Evolutionary conservation across 2,329 filamentous ascomycete species (phyloP).

Genomic region (Paecilomyces sp.): DNA sequence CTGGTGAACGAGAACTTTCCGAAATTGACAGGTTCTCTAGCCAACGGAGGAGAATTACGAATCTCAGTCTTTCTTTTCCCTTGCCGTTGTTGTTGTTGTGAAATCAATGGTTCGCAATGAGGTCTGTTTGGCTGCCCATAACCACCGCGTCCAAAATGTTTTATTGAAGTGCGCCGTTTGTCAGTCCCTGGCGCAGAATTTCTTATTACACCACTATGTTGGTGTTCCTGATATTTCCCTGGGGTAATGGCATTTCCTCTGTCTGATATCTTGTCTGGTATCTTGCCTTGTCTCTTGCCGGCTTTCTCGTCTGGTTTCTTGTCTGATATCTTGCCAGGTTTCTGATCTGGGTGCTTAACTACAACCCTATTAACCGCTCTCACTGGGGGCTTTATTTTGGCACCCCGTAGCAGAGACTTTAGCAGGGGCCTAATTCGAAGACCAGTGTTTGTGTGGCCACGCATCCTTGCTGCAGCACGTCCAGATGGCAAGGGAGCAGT

Average conservation of each 20-base stretch:
- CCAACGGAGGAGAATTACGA: too few species aligned
- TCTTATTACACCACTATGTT: neutral
- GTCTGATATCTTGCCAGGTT: too few species aligned
- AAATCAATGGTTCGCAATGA: neutral
- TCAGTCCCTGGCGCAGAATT: neutral
- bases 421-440: neutral
- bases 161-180: neutral
- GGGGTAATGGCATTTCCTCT: neutral
- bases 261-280: neutral
- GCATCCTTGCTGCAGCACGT: neutral
- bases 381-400: neutral
- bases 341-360: too few species aligned
- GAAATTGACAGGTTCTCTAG: neutral
- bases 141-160: neutral
- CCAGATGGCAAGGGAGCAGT: neutral
- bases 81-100: neutral
- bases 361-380: neutral
- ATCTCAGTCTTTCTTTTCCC: too few species aligned
- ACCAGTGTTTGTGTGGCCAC: neutral
- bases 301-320: neutral
- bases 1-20: neutral
- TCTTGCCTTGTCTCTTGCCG: neutral
- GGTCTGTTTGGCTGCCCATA: neutral
- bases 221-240: neutral
- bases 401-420: neutral